Evolutionary conservation across 345 rosid genomes (phyloP).

Genomic region (Murraya koenigii): DNA sequence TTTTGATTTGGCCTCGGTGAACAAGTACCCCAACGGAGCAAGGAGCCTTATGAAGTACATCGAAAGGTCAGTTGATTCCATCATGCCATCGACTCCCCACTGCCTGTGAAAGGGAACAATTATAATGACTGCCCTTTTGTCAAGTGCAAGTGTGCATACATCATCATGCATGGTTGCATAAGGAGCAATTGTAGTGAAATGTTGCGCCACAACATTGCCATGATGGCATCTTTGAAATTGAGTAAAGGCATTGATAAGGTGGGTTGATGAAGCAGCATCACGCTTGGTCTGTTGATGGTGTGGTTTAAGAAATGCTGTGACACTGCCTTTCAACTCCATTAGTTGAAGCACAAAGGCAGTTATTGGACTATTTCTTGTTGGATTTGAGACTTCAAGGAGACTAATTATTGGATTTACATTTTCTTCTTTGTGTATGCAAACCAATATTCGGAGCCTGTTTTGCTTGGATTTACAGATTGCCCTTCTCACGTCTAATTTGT

Average conservation of each 20-base stretch:
- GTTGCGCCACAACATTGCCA: conserved; percentile 17
- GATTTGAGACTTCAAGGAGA: conserved; percentile 32
- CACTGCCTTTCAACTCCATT: conserved; percentile 32
- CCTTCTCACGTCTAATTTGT: conserved; percentile 22
- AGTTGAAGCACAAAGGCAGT: conserved; percentile 26
- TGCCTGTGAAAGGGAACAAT: conserved; percentile 28
- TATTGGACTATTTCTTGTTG: conserved; percentile 15
- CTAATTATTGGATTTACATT: conserved; percentile 10
- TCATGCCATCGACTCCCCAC: not conserved
- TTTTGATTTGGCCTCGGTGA: conserved; percentile 2
- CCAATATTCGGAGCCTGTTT: conserved; percentile 24
- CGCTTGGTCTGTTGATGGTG: not conserved
- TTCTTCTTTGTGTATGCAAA: conserved; percentile 29
- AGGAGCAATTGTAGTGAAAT: conserved; percentile 30
- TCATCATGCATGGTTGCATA: conserved; percentile 25
- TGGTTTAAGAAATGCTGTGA: conserved; percentile 20
- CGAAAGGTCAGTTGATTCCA: not conserved
- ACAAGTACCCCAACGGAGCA: conserved; percentile 7
- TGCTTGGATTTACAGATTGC: conserved; percentile 21
- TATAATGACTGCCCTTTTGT: conserved; percentile 17
- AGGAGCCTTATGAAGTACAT: conserved; percentile 24
- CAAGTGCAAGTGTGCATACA: conserved; percentile 28
- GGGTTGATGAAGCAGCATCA: not conserved
- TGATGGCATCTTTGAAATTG: conserved; percentile 4
- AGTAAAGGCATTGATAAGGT: conserved; percentile 25